Evolutionary conservation across 169 alveolate genomes (phyloP).

Genomic region (Plasmodium vinckei): DNA sequence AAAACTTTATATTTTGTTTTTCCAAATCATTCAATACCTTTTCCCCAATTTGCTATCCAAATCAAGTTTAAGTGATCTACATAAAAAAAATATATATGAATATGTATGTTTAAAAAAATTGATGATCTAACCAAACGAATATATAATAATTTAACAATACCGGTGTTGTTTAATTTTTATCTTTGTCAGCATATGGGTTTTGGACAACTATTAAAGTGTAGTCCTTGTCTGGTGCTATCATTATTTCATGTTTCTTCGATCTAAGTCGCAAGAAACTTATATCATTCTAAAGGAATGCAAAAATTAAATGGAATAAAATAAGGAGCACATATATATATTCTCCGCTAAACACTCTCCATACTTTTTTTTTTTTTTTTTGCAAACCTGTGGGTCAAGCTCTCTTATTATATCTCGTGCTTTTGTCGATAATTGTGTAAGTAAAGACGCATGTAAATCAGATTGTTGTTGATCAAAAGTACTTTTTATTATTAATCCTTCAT

Average conservation of each 20-base stretch:
- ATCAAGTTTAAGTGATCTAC: too few species aligned
- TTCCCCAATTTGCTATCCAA: too few species aligned
- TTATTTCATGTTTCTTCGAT: slow-evolving; percentile 94
- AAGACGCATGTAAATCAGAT: slow-evolving; percentile 81
- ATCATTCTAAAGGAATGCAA: slow-evolving; percentile 84
- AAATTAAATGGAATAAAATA: not conserved
- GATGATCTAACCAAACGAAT: too few species aligned
- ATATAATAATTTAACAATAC: too few species aligned
- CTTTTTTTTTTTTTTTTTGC: not conserved
- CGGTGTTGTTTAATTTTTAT: slow-evolving; percentile 16
- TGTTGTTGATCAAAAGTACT: slow-evolving; percentile 83
- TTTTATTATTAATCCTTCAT: slow-evolving; percentile 90
- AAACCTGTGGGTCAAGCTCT: slow-evolving; percentile 87
- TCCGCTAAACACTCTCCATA: not conserved
- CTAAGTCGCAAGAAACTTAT: slow-evolving; percentile 92
- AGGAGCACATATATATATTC: not conserved
- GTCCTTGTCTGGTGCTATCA: slow-evolving; percentile 97
- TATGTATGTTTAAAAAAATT: too few species aligned
- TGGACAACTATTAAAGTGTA: slow-evolving; percentile 94
- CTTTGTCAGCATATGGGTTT: slow-evolving; percentile 91
- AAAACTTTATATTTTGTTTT: too few species aligned
- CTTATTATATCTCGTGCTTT: slow-evolving; percentile 89
- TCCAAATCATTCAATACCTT: too few species aligned
- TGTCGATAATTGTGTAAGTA: slow-evolving; percentile 86
- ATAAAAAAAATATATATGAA: too few species aligned